Conservation (phyloP, 2,329 filamentous ascomycete species). For the Ophiocordyceps polyrhachis-furcata region DNA sequence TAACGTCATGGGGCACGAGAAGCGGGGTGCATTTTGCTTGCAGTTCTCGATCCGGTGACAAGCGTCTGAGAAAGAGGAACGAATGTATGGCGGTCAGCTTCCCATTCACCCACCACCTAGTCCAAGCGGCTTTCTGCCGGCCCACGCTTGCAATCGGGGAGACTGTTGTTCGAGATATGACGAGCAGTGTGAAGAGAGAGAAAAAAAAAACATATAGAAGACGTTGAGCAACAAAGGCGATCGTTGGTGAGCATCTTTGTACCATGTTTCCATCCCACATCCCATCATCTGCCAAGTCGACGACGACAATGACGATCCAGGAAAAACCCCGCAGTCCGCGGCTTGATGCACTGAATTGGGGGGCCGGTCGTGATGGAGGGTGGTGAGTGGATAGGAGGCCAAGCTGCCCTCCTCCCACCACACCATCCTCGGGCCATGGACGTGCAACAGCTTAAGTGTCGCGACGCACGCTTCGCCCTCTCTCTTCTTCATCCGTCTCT, state of each 20-base stretch:
- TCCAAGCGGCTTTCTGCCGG: too few species aligned
- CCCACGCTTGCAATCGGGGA: too few species aligned
- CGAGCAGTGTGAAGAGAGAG: too few species aligned
- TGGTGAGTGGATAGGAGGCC: conserved; percentile 1
- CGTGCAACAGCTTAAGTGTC: conserved; percentile 1
- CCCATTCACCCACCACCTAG: too few species aligned
- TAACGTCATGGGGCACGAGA: background rate
- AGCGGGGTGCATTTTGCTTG: background rate
- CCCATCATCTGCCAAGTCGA: background rate
- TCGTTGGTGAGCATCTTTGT: too few species aligned
- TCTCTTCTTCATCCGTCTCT: background rate
- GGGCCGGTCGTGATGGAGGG: conserved; percentile 1
- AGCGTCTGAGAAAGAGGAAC: background rate
- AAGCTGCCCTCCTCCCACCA: background rate
- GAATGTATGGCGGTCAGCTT: background rate
- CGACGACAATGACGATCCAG: background rate
- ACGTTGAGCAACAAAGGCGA: too few species aligned
- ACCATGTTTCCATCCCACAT: too few species aligned
- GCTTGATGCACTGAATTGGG: background rate
- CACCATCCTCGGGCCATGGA: background rate
- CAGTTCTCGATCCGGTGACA: background rate
- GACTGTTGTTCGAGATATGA: too few species aligned
- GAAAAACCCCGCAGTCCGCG: background rate
- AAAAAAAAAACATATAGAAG: too few species aligned
- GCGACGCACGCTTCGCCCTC: background rate